These are phyloP conservation scores for Termitomyces sp. DNA, from an alignment of 768 basidiomycete species.

Conservation along the genomic window DNA sequence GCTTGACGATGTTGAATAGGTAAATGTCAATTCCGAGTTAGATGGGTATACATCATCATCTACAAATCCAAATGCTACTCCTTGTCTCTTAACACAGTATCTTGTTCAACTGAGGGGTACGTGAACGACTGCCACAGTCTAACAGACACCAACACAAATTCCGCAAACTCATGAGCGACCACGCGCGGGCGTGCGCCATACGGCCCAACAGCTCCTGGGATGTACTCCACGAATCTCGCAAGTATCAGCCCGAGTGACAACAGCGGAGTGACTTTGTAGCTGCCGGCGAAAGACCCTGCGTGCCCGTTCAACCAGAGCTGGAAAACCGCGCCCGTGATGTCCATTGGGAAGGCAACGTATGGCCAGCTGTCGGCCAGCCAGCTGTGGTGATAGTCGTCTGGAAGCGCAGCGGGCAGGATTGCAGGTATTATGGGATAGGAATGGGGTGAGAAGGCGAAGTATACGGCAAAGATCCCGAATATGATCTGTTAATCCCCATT, in stretches of 20 bases:
- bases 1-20: too few species aligned
- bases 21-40: too few species aligned
- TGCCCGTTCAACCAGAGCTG: slow-evolving; percentile 20
- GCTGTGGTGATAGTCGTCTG: slow-evolving; percentile 3
- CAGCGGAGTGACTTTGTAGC: slow-evolving; percentile 8
- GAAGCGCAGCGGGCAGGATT: background rate
- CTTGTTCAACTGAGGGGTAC: slow-evolving; percentile 3
- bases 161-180: slow-evolving; percentile 3
- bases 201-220: slow-evolving; percentile 7
- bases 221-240: background rate
- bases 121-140: slow-evolving; percentile 5
- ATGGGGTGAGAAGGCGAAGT: slow-evolving; percentile 7
- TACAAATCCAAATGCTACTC: background rate
- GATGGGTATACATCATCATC: background rate
- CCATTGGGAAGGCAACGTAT: slow-evolving; percentile 8
- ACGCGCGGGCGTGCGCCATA: slow-evolving; percentile 6
- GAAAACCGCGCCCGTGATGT: slow-evolving; percentile 10
- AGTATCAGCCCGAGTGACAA: background rate
- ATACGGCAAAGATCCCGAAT: background rate
- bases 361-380: slow-evolving; percentile 7
- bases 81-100: background rate
- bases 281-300: slow-evolving; percentile 18
- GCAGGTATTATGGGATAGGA: slow-evolving; percentile 4
- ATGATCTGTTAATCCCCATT: slow-evolving; percentile 6
- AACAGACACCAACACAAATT: background rate